Evolutionary conservation across 805 yeast species (phyloP), one percentile per base, ranked within the genome.

Genomic region (Yarrowia keelungensis): DNA sequence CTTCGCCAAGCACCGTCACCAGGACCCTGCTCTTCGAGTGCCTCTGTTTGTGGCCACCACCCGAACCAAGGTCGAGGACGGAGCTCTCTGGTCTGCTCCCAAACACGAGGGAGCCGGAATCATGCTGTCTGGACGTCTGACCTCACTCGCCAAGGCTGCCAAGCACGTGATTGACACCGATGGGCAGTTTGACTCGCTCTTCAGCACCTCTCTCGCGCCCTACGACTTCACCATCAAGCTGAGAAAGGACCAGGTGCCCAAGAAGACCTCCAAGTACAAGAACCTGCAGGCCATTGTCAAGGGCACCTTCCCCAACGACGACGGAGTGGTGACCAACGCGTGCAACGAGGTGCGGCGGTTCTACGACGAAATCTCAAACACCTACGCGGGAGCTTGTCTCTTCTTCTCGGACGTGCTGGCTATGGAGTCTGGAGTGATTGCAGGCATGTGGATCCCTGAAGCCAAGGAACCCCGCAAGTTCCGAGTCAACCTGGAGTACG

Each of bases 121-220:
- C 68, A 93, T 97, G 9, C 88, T 93, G 69, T 92, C 97, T 5
- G 84, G 93, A 12, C 87, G 99, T 79, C 80, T 94, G 71, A 94
- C 98, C 0, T 93, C 96, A 0, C 83, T 95, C 70, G 85, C 97
- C 1, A 86, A 91, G 71, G 93, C 89, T 38, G 93, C 94, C 0
- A 78, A 86, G 49, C 82, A 83, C 69, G 72, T 11, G 62, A 47
- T 69, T 11, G 70, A 71, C 47, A 14, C 41, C n/a, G 42, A 53
- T 10, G 58, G 54, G n/a, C 26, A 39, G 50, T 26, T 47, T 10
- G 49, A 39, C 32, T n/a, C 50, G 51, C 78, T 92, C 51, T 95
- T 93, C 78, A 86, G 90, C 0, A 93, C 98, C 1, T 92, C 97
- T 0, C 80, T 90, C 67, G 83, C 84, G 69, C 98, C 94, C 78